These are phyloP conservation scores for Acorus gramineus DNA, from an alignment of 106 monocot species.

Conservation along the genomic window DNA sequence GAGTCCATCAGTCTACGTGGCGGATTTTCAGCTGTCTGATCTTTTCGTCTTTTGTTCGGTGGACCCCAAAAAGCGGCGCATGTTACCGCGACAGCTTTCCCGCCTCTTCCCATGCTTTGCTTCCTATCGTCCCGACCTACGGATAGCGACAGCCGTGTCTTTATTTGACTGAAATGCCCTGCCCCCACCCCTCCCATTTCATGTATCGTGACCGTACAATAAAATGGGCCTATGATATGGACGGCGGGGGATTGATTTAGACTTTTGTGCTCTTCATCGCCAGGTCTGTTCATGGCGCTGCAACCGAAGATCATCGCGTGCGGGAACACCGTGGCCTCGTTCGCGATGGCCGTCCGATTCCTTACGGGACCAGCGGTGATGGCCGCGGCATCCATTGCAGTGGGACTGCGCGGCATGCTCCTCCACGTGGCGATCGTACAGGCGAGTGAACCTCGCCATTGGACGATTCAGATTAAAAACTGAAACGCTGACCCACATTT, in stretches of 20 bases:
- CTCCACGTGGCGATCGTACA: constrained; percentile 76
- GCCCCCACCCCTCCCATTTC: no score
- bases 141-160: no score
- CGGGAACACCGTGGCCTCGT: constrained; percentile 44
- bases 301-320: constrained; percentile 73
- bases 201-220: no score
- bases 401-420: constrained; percentile 55
- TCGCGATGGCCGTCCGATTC: constrained; percentile 67
- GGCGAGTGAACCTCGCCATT: constrained; percentile 9
- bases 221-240: no score
- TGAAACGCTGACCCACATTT: not conserved
- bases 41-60: constrained; percentile 2
- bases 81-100: not conserved
- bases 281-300: constrained; percentile 84
- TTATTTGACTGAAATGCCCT: no score
- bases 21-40: not conserved
- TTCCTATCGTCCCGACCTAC: not conserved
- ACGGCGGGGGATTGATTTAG: no score
- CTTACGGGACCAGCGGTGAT: constrained; percentile 71
- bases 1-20: not conserved
- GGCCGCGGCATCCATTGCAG: constrained; percentile 55
- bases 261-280: no score
- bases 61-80: not conserved
- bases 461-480: no score
- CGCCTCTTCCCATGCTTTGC: constrained; percentile 7